Conservation (phyloP, 148 eudicot genomes). For the Camellia granthamiana region DNA sequence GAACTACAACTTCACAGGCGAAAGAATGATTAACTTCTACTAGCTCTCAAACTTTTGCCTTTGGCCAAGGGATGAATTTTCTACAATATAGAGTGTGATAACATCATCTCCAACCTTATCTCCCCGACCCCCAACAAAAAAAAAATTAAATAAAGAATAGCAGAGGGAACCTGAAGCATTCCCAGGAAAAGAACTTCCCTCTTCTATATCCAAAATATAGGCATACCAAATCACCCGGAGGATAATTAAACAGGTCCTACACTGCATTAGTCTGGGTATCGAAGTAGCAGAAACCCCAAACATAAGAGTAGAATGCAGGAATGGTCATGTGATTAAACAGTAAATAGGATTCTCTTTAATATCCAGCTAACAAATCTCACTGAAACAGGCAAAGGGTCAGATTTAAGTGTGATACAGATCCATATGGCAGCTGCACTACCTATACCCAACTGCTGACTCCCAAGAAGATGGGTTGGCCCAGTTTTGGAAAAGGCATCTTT, state of each 20-base stretch:
- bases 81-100: too few relatives aligned
- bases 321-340: background rate
- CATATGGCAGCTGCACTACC: background rate
- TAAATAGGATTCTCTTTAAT: background rate
- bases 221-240: background rate
- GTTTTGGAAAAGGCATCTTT: too few relatives aligned
- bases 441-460: conserved; percentile 5
- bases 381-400: background rate
- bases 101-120: background rate
- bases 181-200: background rate
- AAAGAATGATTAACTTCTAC: background rate
- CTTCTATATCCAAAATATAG: background rate
- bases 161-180: background rate
- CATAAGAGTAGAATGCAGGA: background rate
- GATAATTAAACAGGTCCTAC: background rate
- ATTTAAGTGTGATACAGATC: background rate
- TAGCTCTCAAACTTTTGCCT: background rate
- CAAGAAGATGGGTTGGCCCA: too few relatives aligned
- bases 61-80: background rate
- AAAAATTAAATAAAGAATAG: background rate
- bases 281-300: background rate
- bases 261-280: background rate
- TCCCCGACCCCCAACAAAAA: background rate
- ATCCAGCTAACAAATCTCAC: background rate
- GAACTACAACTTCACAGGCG: background rate